These are phyloP conservation scores for Coffea canephora DNA, from an alignment of 257 asterid species.

Conservation along the genomic window DNA sequence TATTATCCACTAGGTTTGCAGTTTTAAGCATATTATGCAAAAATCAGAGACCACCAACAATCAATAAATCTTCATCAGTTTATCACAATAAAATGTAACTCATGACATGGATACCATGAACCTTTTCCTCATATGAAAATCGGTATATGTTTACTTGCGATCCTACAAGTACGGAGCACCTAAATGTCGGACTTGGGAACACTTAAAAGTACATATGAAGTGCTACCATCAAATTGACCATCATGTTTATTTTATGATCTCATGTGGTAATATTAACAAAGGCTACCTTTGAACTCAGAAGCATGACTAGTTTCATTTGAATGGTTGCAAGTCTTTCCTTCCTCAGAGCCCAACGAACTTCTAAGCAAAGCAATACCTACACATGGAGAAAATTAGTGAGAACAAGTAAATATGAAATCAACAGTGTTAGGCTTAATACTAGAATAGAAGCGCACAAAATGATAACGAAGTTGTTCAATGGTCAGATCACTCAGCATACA, in stretches of 20 bases:
- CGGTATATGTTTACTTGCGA: background rate
- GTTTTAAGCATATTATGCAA: background rate
- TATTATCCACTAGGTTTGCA: background rate
- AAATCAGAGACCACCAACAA: too few species aligned
- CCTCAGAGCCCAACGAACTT: slow-evolving; percentile 26
- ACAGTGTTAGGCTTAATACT: background rate
- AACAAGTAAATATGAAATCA: background rate
- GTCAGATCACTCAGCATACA: slow-evolving; percentile 4
- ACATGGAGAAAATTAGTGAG: slow-evolving; percentile 9
- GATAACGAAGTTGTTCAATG: background rate
- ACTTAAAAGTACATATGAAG: background rate
- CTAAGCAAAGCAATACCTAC: slow-evolving; percentile 48
- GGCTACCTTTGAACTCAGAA: slow-evolving; percentile 28
- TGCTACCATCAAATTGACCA: background rate
- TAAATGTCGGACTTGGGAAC: background rate
- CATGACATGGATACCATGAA: background rate
- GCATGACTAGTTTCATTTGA: slow-evolving; percentile 28
- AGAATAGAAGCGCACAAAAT: background rate
- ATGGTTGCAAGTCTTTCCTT: slow-evolving; percentile 31
- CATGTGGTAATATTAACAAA: background rate
- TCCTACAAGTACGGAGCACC: background rate
- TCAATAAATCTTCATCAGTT: background rate
- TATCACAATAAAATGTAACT: background rate
- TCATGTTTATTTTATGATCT: background rate
- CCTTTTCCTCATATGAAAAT: background rate